Evolutionary conservation across 768 basidiomycete species (phyloP).

Genomic region (Russula sp.): DNA sequence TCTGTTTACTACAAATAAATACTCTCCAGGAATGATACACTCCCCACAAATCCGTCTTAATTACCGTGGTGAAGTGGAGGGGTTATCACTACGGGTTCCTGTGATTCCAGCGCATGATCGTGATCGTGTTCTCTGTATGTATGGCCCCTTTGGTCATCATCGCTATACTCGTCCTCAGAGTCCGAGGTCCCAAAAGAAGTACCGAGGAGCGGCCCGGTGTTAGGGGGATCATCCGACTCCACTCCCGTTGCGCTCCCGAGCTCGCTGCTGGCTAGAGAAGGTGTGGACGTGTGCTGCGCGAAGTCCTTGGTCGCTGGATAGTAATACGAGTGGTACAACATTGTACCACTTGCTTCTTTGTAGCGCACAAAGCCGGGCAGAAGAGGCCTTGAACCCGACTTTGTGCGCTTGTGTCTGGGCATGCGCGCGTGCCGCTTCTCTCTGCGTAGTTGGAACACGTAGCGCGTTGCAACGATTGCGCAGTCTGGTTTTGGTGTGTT

Average conservation of each 20-base stretch:
- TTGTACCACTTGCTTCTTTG: conserved; percentile 6
- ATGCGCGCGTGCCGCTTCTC: conserved; percentile 20
- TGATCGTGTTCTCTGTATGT: neutral
- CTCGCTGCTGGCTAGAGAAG: neutral
- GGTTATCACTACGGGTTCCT: neutral
- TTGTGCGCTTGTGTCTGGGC: neutral
- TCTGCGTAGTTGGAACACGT: conserved; percentile 17
- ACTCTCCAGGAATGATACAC: neutral
- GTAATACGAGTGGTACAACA: conserved; percentile 14
- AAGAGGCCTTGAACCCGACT: neutral
- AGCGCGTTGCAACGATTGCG: conserved; percentile 23
- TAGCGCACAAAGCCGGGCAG: conserved; percentile 18
- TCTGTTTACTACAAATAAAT: neutral
- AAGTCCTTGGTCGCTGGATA: neutral
- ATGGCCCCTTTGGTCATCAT: neutral
- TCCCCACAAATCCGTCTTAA: neutral
- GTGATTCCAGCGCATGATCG: neutral
- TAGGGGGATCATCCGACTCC: neutral
- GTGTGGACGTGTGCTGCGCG: neutral
- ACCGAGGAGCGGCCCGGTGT: neutral
- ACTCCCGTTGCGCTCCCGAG: neutral
- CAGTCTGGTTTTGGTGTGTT: conserved; percentile 10
- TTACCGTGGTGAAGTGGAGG: neutral
- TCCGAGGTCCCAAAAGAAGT: neutral
- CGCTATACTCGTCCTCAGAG: neutral